Evolutionary conservation across 2,329 filamentous ascomycete species (phyloP), one percentile per base, ranked within the genome.

Genomic region (Ophiognomonia clavigignenti-juglandacearum): DNA sequence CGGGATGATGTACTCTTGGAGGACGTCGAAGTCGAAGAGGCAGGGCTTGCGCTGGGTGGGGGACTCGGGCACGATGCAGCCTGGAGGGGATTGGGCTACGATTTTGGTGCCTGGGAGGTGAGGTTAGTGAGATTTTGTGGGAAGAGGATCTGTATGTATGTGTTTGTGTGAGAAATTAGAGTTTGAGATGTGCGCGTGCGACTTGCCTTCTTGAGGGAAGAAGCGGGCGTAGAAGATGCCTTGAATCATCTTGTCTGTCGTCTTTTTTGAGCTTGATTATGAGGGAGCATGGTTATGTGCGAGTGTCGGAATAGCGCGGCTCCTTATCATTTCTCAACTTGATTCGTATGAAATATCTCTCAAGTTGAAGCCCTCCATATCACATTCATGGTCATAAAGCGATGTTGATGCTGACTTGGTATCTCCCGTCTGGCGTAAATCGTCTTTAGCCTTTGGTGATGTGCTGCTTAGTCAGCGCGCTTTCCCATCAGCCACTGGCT

Each of bases 1-100:
- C 16, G 93, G 93, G 59, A 98, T 96, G 61, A 98, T 85, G 71
- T 95, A 96, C 63, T 92, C 85, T 14, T 88, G 87, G 56, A 97
- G 79, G 43, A 88, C 83, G 54, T 87, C 81, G 68, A 96, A 97
- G 66, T 90, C 83, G 61, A 96, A 80, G 53, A 96, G 80, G 3
- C 85, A 83, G 10, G 73, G 71, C 60, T 72, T 78, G 34, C 47
- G 40, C 29, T 43, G 50, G 22, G 49, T 36, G 55, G 64, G 63
- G 61, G 64, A 64, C 53, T 58, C 67, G 56, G 62, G 67, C 6
- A 81, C 79, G 54, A 83, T 80, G 63, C 78, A 83, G 50, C 80
- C 80, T 20, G 77, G 75, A 1, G 78, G 80, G 24, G 75, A 81
- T 59, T 83, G 79, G 18, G 79, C 77, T 29, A 83, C 77, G 36